Percentiles rank a stretch among this genome's conserved stretches.
phyloP scores from a whole-genome alignment of 2,329 filamentous ascomycete genomes.

The Talaromyces sp. region DNA sequence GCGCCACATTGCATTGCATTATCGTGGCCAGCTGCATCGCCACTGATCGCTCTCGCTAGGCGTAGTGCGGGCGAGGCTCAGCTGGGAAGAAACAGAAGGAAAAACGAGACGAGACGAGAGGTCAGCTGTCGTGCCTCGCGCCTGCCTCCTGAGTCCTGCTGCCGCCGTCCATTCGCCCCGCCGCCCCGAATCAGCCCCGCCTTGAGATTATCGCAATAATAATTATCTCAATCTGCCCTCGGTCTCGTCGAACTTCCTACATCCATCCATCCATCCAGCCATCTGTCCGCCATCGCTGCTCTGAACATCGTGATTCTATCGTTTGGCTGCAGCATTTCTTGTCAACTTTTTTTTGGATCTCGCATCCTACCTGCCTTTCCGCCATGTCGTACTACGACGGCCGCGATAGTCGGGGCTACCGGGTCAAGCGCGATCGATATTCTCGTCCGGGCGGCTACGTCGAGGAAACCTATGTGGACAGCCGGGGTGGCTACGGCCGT shows the following conservation, averaged over 20 bases:
- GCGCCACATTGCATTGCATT: neutral
- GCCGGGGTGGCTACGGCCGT: conserved; percentile 13
- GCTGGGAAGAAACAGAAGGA: neutral
- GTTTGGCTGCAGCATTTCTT: conserved; percentile 9
- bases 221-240: conserved; percentile 7
- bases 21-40: neutral
- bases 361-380: conserved; percentile 3
- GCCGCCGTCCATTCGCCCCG: neutral
- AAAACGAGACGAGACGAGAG: conserved; percentile 1
- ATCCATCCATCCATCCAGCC: neutral
- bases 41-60: neutral
- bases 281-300: conserved; percentile 1
- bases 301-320: conserved; percentile 8
- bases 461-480: conserved; percentile 24
- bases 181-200: conserved; percentile 1
- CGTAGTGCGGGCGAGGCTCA: neutral
- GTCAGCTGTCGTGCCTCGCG: conserved; percentile 2
- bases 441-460: conserved; percentile 20
- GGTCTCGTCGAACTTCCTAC: neutral
- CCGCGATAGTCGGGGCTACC: conserved; percentile 23
- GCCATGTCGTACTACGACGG: conserved; percentile 30
- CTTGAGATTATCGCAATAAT: neutral
- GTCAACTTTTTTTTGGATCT: conserved; percentile 1
- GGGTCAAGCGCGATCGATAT: conserved; percentile 26
- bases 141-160: neutral